Evolutionary conservation across 768 basidiomycete species (phyloP), one percentile per base, ranked within the genome.

Genomic region (Dendrothele bispora): DNA sequence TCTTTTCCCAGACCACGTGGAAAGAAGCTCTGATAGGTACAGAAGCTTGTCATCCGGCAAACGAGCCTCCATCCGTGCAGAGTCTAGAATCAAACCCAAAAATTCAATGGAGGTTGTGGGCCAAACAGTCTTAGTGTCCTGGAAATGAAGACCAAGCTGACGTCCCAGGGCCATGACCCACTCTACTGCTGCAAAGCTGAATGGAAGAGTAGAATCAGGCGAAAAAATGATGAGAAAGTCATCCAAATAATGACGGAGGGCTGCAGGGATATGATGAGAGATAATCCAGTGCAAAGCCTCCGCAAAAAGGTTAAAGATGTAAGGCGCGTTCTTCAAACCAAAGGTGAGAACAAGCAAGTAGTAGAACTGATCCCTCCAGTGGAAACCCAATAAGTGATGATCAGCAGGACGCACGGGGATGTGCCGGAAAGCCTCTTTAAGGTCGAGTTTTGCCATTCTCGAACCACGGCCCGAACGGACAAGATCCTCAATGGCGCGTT

Each of bases 281-380:
- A 70, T 61, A 40, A 72, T 70, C 69, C 68, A 73, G 44, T 72
- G 70, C 7, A 71, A 56, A 15, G 61, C 70, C 45, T 72, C 65
- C 0, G n/a, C n/a, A n/a, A n/a, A n/a, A n/a, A n/a, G n/a, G n/a
- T n/a, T n/a, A n/a, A n/a, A n/a, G n/a, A n/a, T n/a, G n/a, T n/a
- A n/a, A n/a, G n/a, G n/a, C n/a, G n/a, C n/a, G n/a, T n/a, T n/a
- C n/a, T n/a, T n/a, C n/a, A n/a, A n/a, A n/a, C n/a, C n/a, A n/a
- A n/a, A n/a, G n/a, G n/a, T n/a, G n/a, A n/a, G n/a, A n/a, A n/a
- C n/a, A n/a, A n/a, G n/a, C n/a, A n/a, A n/a, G n/a, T n/a, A n/a
- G n/a, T n/a, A n/a, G n/a, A n/a, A 56, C 21, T 35, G 8, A 3
- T 35, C 43, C 0, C 53, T 25, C 66, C 69, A 70, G 20, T 55